Percentiles rank a stretch among this genome's conserved stretches.
Conservation (phyloP, 2,329 filamentous ascomycete genomes). For the Colletotrichum somersetense region DNA sequence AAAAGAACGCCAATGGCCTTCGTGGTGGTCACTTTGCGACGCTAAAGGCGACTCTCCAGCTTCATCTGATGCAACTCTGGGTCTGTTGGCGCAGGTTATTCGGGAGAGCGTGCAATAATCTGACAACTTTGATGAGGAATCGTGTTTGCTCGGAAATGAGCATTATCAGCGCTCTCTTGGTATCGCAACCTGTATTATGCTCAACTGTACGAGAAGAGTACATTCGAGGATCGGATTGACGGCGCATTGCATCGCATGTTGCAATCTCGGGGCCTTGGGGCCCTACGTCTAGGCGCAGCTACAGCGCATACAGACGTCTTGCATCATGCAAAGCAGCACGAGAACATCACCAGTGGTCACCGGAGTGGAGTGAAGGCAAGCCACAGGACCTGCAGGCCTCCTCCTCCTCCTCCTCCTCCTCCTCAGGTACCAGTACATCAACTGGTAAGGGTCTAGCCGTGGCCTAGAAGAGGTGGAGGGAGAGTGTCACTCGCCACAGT, state of each 20-base stretch:
- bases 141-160: neutral
- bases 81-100: neutral
- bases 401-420: neutral
- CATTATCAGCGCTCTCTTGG: neutral
- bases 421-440: slow-evolving; percentile 38
- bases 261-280: neutral
- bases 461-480: slow-evolving; percentile 2
- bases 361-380: slow-evolving; percentile 22
- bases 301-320: slow-evolving; percentile 3
- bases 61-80: slow-evolving; percentile 8
- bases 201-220: neutral
- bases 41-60: neutral
- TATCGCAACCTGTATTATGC: neutral
- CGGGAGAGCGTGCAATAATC: neutral
- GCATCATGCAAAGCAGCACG: slow-evolving; percentile 36
- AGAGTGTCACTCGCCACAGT: slow-evolving; percentile 22
- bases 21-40: slow-evolving; percentile 1
- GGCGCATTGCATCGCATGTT: slow-evolving; percentile 19
- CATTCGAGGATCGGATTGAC: neutral
- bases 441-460: neutral
- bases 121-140: no score
- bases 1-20: neutral
- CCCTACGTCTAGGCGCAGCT: slow-evolving; percentile 24
- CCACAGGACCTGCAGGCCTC: slow-evolving; percentile 13
- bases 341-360: slow-evolving; percentile 19